These are phyloP conservation scores for Alopecurus myosuroides DNA, from an alignment of 176 grass and related monocot genomes.

Conservation along the genomic window DNA sequence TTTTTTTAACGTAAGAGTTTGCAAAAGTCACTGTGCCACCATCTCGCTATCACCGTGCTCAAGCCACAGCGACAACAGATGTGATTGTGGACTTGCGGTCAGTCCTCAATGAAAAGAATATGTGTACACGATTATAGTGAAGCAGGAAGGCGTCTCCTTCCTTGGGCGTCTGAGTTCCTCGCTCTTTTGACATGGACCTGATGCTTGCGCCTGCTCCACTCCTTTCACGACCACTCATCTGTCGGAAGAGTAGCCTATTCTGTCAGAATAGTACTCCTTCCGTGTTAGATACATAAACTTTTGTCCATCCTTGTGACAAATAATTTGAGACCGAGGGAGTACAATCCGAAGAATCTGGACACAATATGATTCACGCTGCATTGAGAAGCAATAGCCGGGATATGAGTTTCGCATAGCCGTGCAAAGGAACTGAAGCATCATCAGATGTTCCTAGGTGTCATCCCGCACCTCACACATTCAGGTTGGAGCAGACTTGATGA, in stretches of 20 bases:
- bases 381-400: slow-evolving; percentile 12
- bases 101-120: too few species aligned
- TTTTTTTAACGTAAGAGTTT: too few species aligned
- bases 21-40: too few species aligned
- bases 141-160: not conserved
- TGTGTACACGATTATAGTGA: not conserved
- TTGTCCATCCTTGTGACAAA: too few species aligned
- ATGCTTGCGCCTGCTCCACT: not conserved
- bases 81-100: too few species aligned
- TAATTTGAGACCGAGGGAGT: too few species aligned
- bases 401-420: not conserved
- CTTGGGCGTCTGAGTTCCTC: not conserved
- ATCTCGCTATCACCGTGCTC: too few species aligned
- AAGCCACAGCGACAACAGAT: too few species aligned
- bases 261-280: not conserved
- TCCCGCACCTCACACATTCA: not conserved
- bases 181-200: not conserved
- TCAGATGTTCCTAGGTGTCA: not conserved
- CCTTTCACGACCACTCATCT: not conserved
- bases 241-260: not conserved
- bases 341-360: slow-evolving; percentile 29
- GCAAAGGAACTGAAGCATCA: slow-evolving; percentile 1
- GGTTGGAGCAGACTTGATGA: slow-evolving; percentile 18
- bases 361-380: slow-evolving; percentile 33
- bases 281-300: too few species aligned